phyloP scores from a whole-genome alignment of 2,329 filamentous ascomycete species.

The Fusarium duplospermum region DNA sequence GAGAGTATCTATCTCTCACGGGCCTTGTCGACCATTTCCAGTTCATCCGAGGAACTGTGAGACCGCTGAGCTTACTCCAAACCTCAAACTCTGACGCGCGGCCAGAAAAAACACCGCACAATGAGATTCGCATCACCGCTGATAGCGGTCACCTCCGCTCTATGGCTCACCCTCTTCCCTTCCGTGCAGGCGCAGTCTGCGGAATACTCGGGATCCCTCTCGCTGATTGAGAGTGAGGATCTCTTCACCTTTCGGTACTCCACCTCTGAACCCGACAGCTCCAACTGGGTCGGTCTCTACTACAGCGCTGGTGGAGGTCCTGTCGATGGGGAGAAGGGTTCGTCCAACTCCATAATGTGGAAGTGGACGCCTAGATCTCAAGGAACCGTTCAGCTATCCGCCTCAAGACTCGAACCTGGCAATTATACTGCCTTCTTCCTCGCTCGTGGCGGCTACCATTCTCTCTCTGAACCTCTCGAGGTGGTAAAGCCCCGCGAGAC shows the following conservation, averaged over 20 bases:
- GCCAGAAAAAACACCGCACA: neutral
- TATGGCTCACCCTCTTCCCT: slow-evolving; percentile 27
- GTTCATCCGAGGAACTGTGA: neutral
- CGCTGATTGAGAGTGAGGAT: slow-evolving; percentile 23
- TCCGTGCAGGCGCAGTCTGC: slow-evolving; percentile 18
- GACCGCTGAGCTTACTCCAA: neutral
- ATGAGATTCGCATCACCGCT: slow-evolving; percentile 32
- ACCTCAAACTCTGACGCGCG: neutral
- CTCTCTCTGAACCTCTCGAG: slow-evolving; percentile 49
- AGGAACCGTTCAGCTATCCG: slow-evolving; percentile 45
- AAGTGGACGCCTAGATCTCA: slow-evolving; percentile 44
- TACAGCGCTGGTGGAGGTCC: slow-evolving; percentile 49
- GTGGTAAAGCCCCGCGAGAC: slow-evolving; percentile 40
- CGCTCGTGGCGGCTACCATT: slow-evolving; percentile 50
- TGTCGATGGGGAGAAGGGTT: slow-evolving; percentile 45
- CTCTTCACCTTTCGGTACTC: slow-evolving; percentile 52
- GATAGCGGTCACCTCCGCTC: slow-evolving; percentile 17
- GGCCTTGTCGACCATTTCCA: neutral
- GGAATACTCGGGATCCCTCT: slow-evolving; percentile 28
- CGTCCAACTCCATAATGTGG: slow-evolving; percentile 48
- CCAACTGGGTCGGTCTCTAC: slow-evolving; percentile 56
- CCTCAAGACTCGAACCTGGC: slow-evolving; percentile 42
- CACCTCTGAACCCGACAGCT: slow-evolving; percentile 41
- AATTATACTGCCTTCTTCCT: slow-evolving; percentile 53
- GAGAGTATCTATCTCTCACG: neutral